These are phyloP conservation scores for Penicillium sp. DNA, from an alignment of 2,329 filamentous ascomycete genomes.

Conservation along the genomic window DNA sequence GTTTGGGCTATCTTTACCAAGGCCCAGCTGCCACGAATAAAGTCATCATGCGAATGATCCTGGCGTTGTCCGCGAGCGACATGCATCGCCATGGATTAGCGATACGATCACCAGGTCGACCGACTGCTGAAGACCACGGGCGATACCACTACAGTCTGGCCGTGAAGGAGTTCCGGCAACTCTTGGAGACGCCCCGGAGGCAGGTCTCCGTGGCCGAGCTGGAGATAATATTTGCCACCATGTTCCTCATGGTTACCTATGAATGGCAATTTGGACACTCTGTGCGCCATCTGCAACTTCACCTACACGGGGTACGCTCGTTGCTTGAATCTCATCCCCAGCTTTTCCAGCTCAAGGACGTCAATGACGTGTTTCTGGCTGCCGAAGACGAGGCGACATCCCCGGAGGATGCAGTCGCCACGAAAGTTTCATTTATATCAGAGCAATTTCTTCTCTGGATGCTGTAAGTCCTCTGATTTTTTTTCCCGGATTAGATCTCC, in stretches of 20 bases:
- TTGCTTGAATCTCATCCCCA: conserved; percentile 36
- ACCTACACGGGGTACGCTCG: conserved; percentile 39
- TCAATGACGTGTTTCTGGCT: conserved; percentile 29
- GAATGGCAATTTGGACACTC: conserved; percentile 41
- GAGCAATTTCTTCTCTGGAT: conserved; percentile 40
- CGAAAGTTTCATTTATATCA: conserved; percentile 35
- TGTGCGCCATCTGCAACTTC: conserved; percentile 35
- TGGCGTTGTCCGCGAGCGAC: conserved; percentile 38
- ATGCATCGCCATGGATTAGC: conserved; percentile 36
- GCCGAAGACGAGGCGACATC: conserved; percentile 13
- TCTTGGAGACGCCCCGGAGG: conserved; percentile 30
- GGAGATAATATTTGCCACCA: conserved; percentile 37
- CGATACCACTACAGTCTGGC: conserved; percentile 38
- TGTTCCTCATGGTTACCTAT: conserved; percentile 39
- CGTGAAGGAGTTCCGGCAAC: conserved; percentile 39
- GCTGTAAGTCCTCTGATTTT: conserved; percentile 24
- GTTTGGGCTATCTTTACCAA: conserved; percentile 38
- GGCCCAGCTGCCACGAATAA: conserved; percentile 36
- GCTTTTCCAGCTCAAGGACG: conserved; percentile 31
- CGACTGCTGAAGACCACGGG: conserved; percentile 32
- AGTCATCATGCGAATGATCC: conserved; percentile 43
- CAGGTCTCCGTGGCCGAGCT: conserved; percentile 30
- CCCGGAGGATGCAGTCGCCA: conserved; percentile 7
- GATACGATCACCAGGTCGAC: conserved; percentile 25
- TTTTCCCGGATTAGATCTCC: background rate